phyloP scores from a whole-genome alignment of 805 yeast genomes.

The Nakazawaea molendinolei region DNA sequence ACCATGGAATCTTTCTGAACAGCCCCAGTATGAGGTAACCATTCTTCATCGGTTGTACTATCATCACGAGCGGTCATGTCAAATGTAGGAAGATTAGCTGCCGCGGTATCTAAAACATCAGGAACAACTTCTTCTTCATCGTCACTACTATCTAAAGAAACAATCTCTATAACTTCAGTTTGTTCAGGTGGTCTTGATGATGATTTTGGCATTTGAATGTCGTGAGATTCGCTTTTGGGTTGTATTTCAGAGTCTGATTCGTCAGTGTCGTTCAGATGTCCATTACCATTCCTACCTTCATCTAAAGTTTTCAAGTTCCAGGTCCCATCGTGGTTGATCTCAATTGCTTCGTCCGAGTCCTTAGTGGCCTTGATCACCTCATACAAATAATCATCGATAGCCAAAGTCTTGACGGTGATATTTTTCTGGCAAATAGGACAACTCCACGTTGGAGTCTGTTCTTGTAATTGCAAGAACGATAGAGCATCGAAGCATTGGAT shows the following conservation, averaged over 20 bases:
- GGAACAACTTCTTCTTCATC: slow-evolving; percentile 29
- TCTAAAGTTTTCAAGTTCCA: slow-evolving; percentile 44
- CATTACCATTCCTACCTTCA: slow-evolving; percentile 20
- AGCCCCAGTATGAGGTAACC: too few species aligned
- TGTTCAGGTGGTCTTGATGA: too few species aligned
- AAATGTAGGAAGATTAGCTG: too few species aligned
- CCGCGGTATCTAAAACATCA: too few species aligned
- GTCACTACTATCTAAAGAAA: slow-evolving; percentile 40
- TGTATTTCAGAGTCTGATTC: too few species aligned
- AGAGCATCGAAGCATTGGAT: slow-evolving; percentile 83
- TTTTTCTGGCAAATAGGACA: slow-evolving; percentile 75
- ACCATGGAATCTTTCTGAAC: too few species aligned
- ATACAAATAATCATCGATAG: slow-evolving; percentile 65
- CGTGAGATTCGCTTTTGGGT: too few species aligned
- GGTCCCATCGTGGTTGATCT: slow-evolving; percentile 61
- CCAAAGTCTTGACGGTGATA: slow-evolving; percentile 50
- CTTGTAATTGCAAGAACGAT: slow-evolving; percentile 67
- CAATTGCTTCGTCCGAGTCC: slow-evolving; percentile 57
- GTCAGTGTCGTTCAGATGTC: too few species aligned
- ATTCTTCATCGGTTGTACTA: too few species aligned
- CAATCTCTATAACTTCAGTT: slow-evolving; percentile 39
- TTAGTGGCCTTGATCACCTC: slow-evolving; percentile 52
- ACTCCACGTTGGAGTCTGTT: slow-evolving; percentile 76
- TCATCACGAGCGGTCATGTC: too few species aligned
- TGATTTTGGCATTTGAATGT: too few species aligned